Evolutionary conservation across 768 basidiomycete genomes (phyloP).

Genomic region (Calocera cornea): DNA sequence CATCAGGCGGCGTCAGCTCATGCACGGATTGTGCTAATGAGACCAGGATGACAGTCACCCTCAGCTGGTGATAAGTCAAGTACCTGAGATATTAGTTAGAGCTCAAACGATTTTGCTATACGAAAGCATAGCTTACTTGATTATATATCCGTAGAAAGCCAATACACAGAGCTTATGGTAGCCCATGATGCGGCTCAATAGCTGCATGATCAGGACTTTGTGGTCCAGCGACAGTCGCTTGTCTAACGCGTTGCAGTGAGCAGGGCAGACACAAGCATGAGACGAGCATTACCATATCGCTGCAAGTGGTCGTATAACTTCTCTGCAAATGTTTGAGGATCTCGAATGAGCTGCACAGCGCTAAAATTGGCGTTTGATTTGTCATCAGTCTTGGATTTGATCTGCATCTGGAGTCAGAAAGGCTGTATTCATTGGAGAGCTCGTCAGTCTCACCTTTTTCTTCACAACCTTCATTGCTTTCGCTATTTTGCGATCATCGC

Average conservation of each 20-base stretch:
- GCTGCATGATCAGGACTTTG: conserved; percentile 93
- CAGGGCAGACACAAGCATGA: not conserved
- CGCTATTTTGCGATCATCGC: conserved; percentile 65
- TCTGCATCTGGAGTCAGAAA: conserved; percentile 10
- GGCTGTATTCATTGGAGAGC: not conserved
- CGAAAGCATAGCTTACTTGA: conserved; percentile 29
- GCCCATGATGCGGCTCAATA: conserved; percentile 87
- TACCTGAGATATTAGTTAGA: conserved; percentile 40
- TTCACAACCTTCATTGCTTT: conserved; percentile 61
- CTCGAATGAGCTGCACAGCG: conserved; percentile 80
- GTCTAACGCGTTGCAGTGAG: conserved; percentile 32
- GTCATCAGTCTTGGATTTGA: conserved; percentile 19
- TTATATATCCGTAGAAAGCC: conserved; percentile 88
- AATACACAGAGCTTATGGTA: conserved; percentile 86
- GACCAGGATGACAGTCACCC: conserved; percentile 84
- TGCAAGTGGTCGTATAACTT: conserved; percentile 77
- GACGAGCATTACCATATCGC: conserved; percentile 35
- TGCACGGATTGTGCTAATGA: conserved; percentile 90
- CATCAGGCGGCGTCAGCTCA: conserved; percentile 89
- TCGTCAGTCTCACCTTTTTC: conserved; percentile 24
- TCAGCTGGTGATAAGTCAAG: conserved; percentile 80
- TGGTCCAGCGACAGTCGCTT: conserved; percentile 94
- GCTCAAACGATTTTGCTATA: not conserved
- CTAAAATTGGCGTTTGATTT: conserved; percentile 57
- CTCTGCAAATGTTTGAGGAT: conserved; percentile 91